These are phyloP conservation scores for Hansfordia pulvinata DNA, from an alignment of 2,329 filamentous ascomycete genomes.

Conservation along the genomic window DNA sequence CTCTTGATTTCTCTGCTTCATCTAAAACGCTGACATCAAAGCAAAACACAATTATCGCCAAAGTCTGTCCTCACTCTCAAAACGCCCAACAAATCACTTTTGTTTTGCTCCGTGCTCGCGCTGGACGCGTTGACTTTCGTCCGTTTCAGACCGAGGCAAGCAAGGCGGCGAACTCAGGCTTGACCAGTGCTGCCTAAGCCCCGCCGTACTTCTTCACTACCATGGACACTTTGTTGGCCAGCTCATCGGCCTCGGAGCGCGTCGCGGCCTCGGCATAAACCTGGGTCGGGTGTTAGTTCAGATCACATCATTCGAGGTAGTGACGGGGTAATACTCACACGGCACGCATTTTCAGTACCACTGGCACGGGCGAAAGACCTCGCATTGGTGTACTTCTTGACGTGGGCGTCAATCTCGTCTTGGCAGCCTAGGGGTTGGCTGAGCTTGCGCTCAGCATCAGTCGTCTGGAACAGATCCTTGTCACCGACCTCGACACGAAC, in stretches of 20 bases:
- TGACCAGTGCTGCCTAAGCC: too few species aligned
- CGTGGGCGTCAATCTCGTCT: slow-evolving; percentile 71
- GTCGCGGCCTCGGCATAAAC: slow-evolving; percentile 90
- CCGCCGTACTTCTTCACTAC: slow-evolving; percentile 53
- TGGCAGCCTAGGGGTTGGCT: slow-evolving; percentile 69
- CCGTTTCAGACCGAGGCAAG: too few species aligned
- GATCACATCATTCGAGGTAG: too few species aligned
- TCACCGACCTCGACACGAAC: slow-evolving; percentile 82
- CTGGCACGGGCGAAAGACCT: slow-evolving; percentile 84
- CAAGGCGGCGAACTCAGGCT: too few species aligned
- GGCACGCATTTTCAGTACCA: slow-evolving; percentile 89
- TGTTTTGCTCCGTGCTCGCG: too few species aligned
- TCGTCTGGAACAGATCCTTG: slow-evolving; percentile 80
- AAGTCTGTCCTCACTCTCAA: too few species aligned
- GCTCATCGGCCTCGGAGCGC: slow-evolving; percentile 77
- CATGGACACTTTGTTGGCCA: slow-evolving; percentile 70
- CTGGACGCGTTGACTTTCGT: too few species aligned
- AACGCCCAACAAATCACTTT: too few species aligned
- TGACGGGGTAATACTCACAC: slow-evolving; percentile 27
- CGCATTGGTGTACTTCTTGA: slow-evolving; percentile 82
- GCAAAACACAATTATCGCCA: too few species aligned
- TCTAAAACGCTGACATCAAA: too few species aligned
- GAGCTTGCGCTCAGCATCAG: slow-evolving; percentile 82
- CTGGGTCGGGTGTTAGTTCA: background rate
- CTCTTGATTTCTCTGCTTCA: too few species aligned